Base-by-base conservation (phyloP, 2,329 filamentous ascomycete genomes). In the Metarhizium brunneum region DNA sequence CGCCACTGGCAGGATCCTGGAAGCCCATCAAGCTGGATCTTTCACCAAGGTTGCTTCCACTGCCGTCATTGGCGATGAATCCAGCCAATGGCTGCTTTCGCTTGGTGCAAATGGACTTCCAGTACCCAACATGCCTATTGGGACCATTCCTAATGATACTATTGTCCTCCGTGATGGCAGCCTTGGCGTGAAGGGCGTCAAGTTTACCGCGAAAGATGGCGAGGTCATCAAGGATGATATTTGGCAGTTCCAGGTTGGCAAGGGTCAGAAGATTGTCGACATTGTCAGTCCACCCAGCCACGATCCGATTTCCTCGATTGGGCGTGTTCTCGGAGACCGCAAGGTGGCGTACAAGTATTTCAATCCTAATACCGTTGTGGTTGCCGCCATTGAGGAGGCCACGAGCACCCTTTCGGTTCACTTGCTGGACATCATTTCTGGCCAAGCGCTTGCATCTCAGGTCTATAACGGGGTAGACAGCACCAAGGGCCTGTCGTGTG, bases 281-380 rank as follows among this genome's bases (percentile, higher is more conserved):
- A 77, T 94, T 43, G 85, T 85, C 2, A 79, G 85, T 18, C 81
- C 86, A 50, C 85, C 90, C 10, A 67, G 80, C 2, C 87, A 92
- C 60, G 92, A 99, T 63, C 90, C 90, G 0, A 85, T 97, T 50
- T 92, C 94, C 3, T 97, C 94, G 0, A 96, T 99, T 63, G 94
- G 94, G 10, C 90, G 90, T 57, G 94, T 97, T 1, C 81, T 99
- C 25, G 92, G 91, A 30, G 88, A 99, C 65, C 84, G 94, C 47
- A 86, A 85, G n/a, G 94, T 99, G 50, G 82, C 92, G 60, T 99
- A 99, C 82, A 99, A 99, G 73, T 97, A 97, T 68, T 75, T 99
- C 45, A 96, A 95, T 73, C 84, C 89, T 0, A 96, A 95, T 71
- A 81, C 90, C 6, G 77, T 91, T 2, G 79, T 97, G 0, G 77